Base-by-base conservation (phyloP, 1,284 basidiomycete genomes). In the Gomphus bonarii region DNA sequence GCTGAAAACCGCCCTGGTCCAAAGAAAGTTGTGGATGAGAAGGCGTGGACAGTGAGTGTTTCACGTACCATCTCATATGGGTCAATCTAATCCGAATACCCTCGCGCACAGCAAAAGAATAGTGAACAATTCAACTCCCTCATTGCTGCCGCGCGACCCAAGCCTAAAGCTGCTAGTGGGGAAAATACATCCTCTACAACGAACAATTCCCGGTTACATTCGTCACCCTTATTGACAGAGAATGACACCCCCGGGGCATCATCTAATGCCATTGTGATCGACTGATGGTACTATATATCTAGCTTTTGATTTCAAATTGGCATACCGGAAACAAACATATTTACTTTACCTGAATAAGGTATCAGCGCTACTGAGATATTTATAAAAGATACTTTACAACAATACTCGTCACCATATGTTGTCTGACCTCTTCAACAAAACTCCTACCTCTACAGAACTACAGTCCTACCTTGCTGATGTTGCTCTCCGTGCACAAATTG, bases 21-120 rank as follows among this genome's bases (percentile, higher is more conserved):
- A 28, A 57, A 51, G 36, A 57, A 43, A 50, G 31, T 57, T 11
- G 20, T 36, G 9, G 55, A 57, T 12, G 55, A 51, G 55, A 57
- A 57, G n/a, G 55, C 35, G 14, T 57, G 49, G 47, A 42, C 55
- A n/a, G 55, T 57, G 40, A 14, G 48, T 51, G 16, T 22, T 36
- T 28, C 30, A 8, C 33, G n/a, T n/a, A n/a, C 22, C 22, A 46
- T n/a, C 11, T 38, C 33, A 48, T 18, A 1, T 8, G 8, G 14
- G 31, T 12, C 47, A 25, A 30, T 35, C 20, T 28, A 16, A 28
- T 18, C 16, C n/a, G 38, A n/a, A 46, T 5, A 25, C 28, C 18
- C 3, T 14, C n/a, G 16, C n/a, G n/a, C 8, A 11, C 40, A 57
- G 55, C 47, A 33, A 51, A 57, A 57, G 20, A 57, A 57, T 57